These are phyloP conservation scores for Schizonepeta tenuifolia DNA, from an alignment of 257 asterid species.

Conservation along the genomic window DNA sequence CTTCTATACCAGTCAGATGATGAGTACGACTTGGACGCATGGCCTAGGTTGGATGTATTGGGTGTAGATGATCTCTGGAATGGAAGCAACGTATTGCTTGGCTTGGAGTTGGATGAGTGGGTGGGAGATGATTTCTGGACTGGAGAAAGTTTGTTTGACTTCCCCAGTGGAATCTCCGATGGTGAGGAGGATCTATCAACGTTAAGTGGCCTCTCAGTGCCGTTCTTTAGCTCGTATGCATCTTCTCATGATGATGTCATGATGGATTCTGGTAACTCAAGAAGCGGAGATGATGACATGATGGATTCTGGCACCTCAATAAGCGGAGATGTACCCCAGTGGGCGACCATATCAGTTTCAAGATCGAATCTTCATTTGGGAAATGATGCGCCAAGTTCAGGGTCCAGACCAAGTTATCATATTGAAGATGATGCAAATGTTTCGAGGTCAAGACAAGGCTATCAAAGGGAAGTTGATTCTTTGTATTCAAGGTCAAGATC, in stretches of 20 bases:
- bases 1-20: constrained; percentile 46
- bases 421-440: constrained; percentile 18
- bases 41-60: constrained; percentile 37
- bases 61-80: constrained; percentile 36
- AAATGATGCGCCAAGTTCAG: background rate
- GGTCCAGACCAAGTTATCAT: constrained; percentile 22
- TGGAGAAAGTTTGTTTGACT: constrained; percentile 46
- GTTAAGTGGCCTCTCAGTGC: constrained; percentile 40
- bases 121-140: constrained; percentile 39
- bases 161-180: constrained; percentile 43
- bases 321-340: constrained; percentile 27
- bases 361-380: constrained; percentile 16
- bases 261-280: constrained; percentile 36
- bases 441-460: constrained; percentile 31
- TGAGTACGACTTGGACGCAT: constrained; percentile 39
- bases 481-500: constrained; percentile 26
- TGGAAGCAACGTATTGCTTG: constrained; percentile 38
- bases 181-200: constrained; percentile 41
- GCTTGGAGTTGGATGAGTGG: constrained; percentile 38
- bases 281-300: constrained; percentile 18
- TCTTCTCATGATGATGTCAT: constrained; percentile 33
- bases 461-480: constrained; percentile 8
- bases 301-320: constrained; percentile 16
- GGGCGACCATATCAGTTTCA: constrained; percentile 24
- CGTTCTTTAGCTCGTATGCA: constrained; percentile 34